Evolutionary conservation across 1,284 basidiomycete species (phyloP).

Genomic region (Microbotryomycetes sp.): DNA sequence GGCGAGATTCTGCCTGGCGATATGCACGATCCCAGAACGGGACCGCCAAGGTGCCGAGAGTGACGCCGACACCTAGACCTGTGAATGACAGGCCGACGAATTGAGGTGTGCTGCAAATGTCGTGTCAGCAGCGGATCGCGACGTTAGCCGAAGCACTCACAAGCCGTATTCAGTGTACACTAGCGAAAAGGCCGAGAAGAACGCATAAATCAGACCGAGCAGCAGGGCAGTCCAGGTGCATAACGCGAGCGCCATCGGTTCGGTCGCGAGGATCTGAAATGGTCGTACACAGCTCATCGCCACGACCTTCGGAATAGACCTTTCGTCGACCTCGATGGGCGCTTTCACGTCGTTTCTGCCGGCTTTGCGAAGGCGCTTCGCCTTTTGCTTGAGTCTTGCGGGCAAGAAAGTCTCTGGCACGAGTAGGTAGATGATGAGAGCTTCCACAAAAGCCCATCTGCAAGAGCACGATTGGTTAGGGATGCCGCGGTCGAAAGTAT

Average conservation of each 20-base stretch:
- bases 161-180: conserved; percentile 63
- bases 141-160: conserved; percentile 24
- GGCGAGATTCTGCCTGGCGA: conserved; percentile 38
- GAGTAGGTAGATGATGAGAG: conserved; percentile 42
- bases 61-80: conserved; percentile 63
- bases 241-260: conserved; percentile 67
- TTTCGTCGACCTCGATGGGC: conserved; percentile 50
- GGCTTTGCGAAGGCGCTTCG: conserved; percentile 48
- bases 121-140: not conserved
- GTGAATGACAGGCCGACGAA: conserved; percentile 60
- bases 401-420: conserved; percentile 71
- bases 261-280: conserved; percentile 61
- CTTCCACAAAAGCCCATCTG: conserved; percentile 43
- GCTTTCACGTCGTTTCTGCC: conserved; percentile 52
- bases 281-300: conserved; percentile 55
- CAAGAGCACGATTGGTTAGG: not conserved
- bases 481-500: conserved; percentile 15
- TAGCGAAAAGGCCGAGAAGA: conserved; percentile 63
- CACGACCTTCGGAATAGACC: conserved; percentile 48
- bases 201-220: conserved; percentile 66
- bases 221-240: conserved; percentile 56
- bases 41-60: conserved; percentile 51
- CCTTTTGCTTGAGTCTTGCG: conserved; percentile 56
- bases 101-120: conserved; percentile 39
- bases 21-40: conserved; percentile 56